Evolutionary conservation across 78 protist genomes (phyloP), one percentile per base, ranked within the genome.

Genomic region (Speleostelium caveatum): DNA sequence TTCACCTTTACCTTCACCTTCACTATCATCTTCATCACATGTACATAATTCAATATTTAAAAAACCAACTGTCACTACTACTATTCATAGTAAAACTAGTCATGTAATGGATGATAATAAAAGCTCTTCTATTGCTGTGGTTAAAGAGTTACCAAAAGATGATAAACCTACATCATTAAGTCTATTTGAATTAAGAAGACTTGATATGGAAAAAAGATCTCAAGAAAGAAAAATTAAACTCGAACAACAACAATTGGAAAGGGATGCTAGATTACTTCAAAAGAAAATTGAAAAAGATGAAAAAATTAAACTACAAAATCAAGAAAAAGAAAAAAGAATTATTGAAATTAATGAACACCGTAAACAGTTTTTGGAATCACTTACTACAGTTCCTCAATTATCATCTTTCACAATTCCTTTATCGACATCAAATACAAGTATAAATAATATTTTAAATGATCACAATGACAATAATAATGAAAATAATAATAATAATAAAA

Each of bases 241-340:
- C 16, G 24, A 51, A 51, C 26, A 39, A 61, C 22, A 53, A 3
- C 17, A 38, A 74, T 32, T 42, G 0, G 71, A 74, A 38, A 74
- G 58, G 55, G n/a, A 58, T 58, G 60, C 53, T 38, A 8, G 39
- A 36, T 16, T 83, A 16, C 68, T 59, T 28, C 51, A 59, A 58
- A 83, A 59, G 79, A 69, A 16, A 19, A n/a, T 51, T 16, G 91
- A 83, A 42, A 83, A 71, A 33, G 67, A 83, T 45, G 69, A 69
- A 4, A 83, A 60, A 45, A 16, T 83, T 6, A 41, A 58, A n/a
- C 22, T 28, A 36, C 39, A n/a, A 21, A 28, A 49, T 16, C 21
- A 38, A n/a, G 79, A 83, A 42, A 69, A 83, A 60, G 73, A 83
- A 59, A 33, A 28, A 4, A 80, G 56, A 39, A 68, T 51, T 38